Conservation (phyloP, 2,329 filamentous ascomycete genomes). For the Monosporascus sp. region DNA sequence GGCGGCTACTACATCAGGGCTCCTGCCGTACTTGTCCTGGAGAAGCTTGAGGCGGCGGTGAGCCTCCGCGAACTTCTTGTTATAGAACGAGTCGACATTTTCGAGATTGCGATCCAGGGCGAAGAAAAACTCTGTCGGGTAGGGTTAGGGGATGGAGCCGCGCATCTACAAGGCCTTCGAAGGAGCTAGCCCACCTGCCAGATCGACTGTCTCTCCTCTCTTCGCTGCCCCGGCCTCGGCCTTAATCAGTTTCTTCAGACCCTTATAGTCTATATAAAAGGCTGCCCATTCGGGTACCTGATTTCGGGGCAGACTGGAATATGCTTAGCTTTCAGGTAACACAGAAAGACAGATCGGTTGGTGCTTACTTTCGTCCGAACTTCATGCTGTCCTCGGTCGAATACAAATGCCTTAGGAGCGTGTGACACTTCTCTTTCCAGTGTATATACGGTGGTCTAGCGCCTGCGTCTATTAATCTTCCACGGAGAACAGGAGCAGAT, state of each 20-base stretch:
- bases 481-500: not conserved
- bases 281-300: slow-evolving; percentile 84
- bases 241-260: slow-evolving; percentile 93
- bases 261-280: slow-evolving; percentile 84
- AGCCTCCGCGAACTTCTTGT: slow-evolving; percentile 85
- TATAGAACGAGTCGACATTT: slow-evolving; percentile 94
- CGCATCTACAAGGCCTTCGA: slow-evolving; percentile 28
- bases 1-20: slow-evolving; percentile 62
- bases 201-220: slow-evolving; percentile 71
- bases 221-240: slow-evolving; percentile 61
- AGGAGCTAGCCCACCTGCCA: slow-evolving; percentile 68
- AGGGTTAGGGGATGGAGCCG: slow-evolving; percentile 33
- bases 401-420: not conserved
- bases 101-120: slow-evolving; percentile 95
- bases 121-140: slow-evolving; percentile 82
- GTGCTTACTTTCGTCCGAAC: slow-evolving; percentile 55
- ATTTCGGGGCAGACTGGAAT: slow-evolving; percentile 63
- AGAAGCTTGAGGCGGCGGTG: slow-evolving; percentile 79
- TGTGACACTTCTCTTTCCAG: not conserved
- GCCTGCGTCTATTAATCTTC: not conserved
- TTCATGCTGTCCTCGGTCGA: slow-evolving; percentile 43
- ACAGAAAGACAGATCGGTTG: slow-evolving; percentile 2
- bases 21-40: slow-evolving; percentile 79
- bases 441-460: not conserved
- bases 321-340: slow-evolving; percentile 11